Evolutionary conservation across 1,139 yeast genomes (phyloP), one percentile per base, ranked within the genome.

Genomic region (Protomyces inundatus): DNA sequence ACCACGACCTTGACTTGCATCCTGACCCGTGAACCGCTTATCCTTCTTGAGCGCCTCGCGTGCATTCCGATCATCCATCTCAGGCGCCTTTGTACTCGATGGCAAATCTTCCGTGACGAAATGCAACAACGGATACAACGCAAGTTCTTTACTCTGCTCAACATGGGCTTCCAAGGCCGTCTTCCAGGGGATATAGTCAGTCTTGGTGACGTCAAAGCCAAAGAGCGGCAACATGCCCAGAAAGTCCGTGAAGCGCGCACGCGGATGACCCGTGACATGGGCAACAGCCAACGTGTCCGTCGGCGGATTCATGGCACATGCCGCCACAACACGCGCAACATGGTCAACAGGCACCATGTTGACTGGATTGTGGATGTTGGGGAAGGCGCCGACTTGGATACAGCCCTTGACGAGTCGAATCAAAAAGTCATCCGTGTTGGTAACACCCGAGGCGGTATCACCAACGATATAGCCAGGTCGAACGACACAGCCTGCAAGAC

Each of bases 301-400:
- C 45, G 95, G 90, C 40, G 97, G 95, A 69, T 84, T 83, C 69
- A 93, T 80, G 0, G 96, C 87, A 39, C 95, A 79, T 0, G 98
- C 90, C 61, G 86, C 88, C 40, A 87, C 90, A 33, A 90, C 89
- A 64, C 96, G 83, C 0, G 98, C 98, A 69, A 93, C 98, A 71
- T 93, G 98, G 71, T 93, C 98, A 45, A 93, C 98, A 3, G 98
- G 98, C 32, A 90, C 97, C 90, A 91, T 90, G 75, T 95, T 95
- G 55, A 91, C 96, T 58, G 86, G 83, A 78, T 93, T 93, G 70
- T 83, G 76, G 68, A 93, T 90, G 71, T 88, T 88, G 32, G 99
- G 98, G 71, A 83, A 87, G 54, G 80, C 78, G 2, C 97, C 96
- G 67, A 93, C 77, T 76, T 93, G 97, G 59, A 87, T 85, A 75